These are phyloP conservation scores for Umbelopsis vinacea DNA, from an alignment of 192 early-diverging fungal species.

Conservation along the genomic window DNA sequence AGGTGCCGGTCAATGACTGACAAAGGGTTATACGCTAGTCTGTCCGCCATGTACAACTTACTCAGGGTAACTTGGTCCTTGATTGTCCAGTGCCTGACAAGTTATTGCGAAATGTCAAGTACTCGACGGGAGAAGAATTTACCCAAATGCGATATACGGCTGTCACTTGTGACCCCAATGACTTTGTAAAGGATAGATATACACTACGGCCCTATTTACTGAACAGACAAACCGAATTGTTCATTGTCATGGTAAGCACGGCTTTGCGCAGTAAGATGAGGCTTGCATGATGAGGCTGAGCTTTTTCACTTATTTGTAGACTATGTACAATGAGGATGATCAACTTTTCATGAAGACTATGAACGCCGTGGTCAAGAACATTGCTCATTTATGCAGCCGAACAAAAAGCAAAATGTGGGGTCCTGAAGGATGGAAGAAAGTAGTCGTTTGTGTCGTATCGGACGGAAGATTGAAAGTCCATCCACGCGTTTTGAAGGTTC, in stretches of 20 bases:
- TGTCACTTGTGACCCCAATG: constrained; percentile 66
- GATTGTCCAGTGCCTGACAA: constrained; percentile 65
- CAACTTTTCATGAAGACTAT: constrained; percentile 86
- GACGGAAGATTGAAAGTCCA: constrained; percentile 87
- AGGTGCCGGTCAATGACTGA: not conserved
- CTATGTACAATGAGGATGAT: constrained; percentile 71
- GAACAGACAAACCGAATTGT: constrained; percentile 82
- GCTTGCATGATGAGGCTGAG: not conserved
- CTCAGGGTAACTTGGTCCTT: constrained; percentile 67
- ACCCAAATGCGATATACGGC: constrained; percentile 74
- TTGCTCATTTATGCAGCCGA: constrained; percentile 80
- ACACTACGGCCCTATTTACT: constrained; percentile 69
- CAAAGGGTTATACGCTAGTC: not conserved
- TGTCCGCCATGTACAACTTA: constrained; percentile 52
- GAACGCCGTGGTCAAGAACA: constrained; percentile 82
- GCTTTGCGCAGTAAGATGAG: not conserved
- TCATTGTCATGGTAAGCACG: constrained; percentile 78
- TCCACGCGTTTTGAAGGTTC: constrained; percentile 73
- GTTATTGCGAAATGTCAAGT: constrained; percentile 53
- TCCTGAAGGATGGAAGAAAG: constrained; percentile 87
- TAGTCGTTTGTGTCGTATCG: constrained; percentile 92
- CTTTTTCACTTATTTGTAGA: not conserved
- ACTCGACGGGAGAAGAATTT: constrained; percentile 63
- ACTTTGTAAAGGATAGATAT: constrained; percentile 66
- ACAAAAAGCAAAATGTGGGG: constrained; percentile 81